Percentiles rank a stretch among this genome's conserved stretches.
phyloP scores from a whole-genome alignment of 345 rosid species.

The Turnera subulata region DNA sequence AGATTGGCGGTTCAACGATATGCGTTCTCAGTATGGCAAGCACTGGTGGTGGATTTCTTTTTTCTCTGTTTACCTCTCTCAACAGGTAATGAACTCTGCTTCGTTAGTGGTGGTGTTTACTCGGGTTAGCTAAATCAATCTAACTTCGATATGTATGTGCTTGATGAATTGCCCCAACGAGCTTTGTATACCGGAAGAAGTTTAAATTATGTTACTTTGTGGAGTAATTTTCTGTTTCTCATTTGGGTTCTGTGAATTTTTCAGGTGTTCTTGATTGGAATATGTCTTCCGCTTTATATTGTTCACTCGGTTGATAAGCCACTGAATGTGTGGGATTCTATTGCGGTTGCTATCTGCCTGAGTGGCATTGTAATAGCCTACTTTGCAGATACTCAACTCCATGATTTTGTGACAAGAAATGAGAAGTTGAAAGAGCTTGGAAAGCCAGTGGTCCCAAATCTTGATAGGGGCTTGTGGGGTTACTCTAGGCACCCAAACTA shows the following conservation, averaged over 20 bases:
- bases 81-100: conserved; percentile 61
- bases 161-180: conserved; percentile 43
- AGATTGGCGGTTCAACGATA: conserved; percentile 90
- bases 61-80: conserved; percentile 76
- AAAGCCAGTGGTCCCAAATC: conserved; percentile 56
- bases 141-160: conserved; percentile 6
- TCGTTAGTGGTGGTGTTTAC: not conserved
- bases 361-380: conserved; percentile 66
- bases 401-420: conserved; percentile 64
- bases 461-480: conserved; percentile 78
- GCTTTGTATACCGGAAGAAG: not conserved
- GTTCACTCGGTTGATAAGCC: conserved; percentile 68
- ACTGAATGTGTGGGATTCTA: conserved; percentile 54
- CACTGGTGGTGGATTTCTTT: conserved; percentile 97
- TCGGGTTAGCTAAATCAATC: not conserved
- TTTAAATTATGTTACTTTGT: not conserved
- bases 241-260: not conserved
- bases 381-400: conserved; percentile 80
- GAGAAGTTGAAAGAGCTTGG: conserved; percentile 66
- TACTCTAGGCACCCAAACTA: conserved; percentile 94
- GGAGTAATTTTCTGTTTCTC: not conserved
- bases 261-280: conserved; percentile 82
- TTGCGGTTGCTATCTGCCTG: conserved; percentile 53
- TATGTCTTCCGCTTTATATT: conserved; percentile 62
- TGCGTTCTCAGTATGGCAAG: conserved; percentile 73